Percentiles rank a stretch among this genome's conserved stretches.
phyloP scores from a whole-genome alignment of 1,284 basidiomycete genomes.

The Singerocomus inundabilis region DNA sequence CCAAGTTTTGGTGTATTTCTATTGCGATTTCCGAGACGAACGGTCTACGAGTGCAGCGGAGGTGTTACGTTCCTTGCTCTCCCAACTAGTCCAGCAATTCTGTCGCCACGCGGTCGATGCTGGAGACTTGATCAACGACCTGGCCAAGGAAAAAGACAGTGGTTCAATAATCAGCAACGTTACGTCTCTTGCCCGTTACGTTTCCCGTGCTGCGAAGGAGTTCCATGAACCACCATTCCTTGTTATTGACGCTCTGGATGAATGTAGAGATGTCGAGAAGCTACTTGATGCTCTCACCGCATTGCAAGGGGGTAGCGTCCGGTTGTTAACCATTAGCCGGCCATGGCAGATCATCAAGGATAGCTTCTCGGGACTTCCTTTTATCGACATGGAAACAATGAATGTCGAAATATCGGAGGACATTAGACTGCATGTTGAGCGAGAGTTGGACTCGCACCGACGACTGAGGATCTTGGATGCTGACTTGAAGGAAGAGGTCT shows the following conservation, averaged over 20 bases:
- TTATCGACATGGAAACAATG: conserved; percentile 9
- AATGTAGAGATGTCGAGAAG: conserved; percentile 5
- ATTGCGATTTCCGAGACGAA: conserved; percentile 14
- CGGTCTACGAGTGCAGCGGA: conserved; percentile 7
- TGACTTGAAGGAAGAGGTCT: conserved; percentile 9
- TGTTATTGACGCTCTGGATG: conserved; percentile 13
- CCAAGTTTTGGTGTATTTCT: conserved; percentile 4
- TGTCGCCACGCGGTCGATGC: neutral
- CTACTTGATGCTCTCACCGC: conserved; percentile 11
- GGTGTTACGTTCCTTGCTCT: conserved; percentile 11
- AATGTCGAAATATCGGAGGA: neutral
- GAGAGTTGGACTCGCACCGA: conserved; percentile 12
- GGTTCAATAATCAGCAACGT: neutral
- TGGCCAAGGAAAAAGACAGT: neutral
- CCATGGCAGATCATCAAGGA: too few species aligned
- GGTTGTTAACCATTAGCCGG: too few species aligned
- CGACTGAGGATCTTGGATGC: neutral
- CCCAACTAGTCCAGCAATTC: conserved; percentile 2
- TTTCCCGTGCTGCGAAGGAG: neutral
- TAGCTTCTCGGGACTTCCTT: neutral
- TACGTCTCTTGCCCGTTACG: neutral
- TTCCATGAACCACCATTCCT: conserved; percentile 1
- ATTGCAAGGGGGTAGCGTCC: too few species aligned
- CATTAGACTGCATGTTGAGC: conserved; percentile 8
- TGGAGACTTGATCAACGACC: neutral